phyloP scores from a whole-genome alignment of 371 early-diverging fungal genomes.

The Mucor mucedo region DNA sequence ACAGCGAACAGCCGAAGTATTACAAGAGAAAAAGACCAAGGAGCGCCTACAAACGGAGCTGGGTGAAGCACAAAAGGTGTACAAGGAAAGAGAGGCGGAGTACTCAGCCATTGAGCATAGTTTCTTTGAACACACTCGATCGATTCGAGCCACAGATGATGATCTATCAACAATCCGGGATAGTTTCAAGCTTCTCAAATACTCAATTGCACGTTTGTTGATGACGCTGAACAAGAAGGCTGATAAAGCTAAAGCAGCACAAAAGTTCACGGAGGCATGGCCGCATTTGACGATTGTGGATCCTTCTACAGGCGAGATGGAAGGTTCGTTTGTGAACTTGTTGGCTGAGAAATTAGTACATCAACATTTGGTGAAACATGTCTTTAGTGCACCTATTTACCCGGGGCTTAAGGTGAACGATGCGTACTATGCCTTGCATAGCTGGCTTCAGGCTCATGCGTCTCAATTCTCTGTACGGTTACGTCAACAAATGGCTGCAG shows the following conservation, averaged over 20 bases:
- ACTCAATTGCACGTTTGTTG: conserved; percentile 58
- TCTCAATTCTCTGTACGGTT: conserved; percentile 57
- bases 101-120: conserved; percentile 56
- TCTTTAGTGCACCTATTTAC: conserved; percentile 58
- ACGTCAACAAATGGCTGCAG: conserved; percentile 63
- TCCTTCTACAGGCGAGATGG: conserved; percentile 41
- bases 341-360: conserved; percentile 64
- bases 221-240: conserved; percentile 62
- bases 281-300: conserved; percentile 37
- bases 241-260: conserved; percentile 51
- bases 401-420: conserved; percentile 59
- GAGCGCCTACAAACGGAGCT: conserved; percentile 38
- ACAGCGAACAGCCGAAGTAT: conserved; percentile 34
- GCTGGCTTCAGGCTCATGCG: conserved; percentile 56
- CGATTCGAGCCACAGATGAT: conserved; percentile 67
- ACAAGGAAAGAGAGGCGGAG: conserved; percentile 48
- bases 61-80: conserved; percentile 39
- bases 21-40: conserved; percentile 38
- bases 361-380: conserved; percentile 49
- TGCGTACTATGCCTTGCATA: conserved; percentile 54
- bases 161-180: conserved; percentile 68
- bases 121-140: conserved; percentile 62
- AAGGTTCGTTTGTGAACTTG: conserved; percentile 57
- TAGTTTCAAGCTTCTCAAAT: conserved; percentile 60
- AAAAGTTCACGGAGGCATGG: conserved; percentile 43